Evolutionary conservation across 2,329 filamentous ascomycete genomes (phyloP).

Genomic region (Sporothrix variecibatus): DNA sequence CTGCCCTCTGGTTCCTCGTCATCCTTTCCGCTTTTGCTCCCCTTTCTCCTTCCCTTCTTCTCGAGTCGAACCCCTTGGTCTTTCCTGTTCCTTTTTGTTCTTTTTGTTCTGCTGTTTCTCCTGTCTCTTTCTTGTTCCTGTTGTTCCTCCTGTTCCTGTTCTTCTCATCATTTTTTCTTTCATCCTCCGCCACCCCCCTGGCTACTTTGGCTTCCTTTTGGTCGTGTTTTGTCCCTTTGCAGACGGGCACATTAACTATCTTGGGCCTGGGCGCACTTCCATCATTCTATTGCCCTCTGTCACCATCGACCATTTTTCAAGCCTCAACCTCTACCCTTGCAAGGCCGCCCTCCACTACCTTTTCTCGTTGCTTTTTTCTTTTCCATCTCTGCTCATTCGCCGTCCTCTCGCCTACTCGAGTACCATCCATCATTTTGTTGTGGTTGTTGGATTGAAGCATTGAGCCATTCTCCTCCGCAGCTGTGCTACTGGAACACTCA

Average conservation of each 20-base stretch:
- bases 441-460: not conserved
- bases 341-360: not conserved
- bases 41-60: not conserved
- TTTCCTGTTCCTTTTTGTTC: not conserved
- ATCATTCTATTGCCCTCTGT: conserved; percentile 30
- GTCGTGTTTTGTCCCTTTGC: not conserved
- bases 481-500: conserved; percentile 1
- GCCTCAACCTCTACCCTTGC: conserved; percentile 23
- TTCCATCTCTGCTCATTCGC: not conserved
- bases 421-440: not conserved
- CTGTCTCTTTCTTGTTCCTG: not conserved
- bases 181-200: not conserved
- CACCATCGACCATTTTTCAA: conserved; percentile 27
- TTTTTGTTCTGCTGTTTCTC: not conserved
- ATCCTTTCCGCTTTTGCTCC: not conserved
- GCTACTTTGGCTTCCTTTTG: not conserved
- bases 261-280: conserved; percentile 28
- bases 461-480: not conserved
- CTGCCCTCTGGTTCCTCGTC: not conserved
- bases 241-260: conserved; percentile 17
- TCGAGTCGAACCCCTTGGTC: not conserved
- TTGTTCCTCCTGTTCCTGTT: not conserved
- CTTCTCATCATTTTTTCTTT: not conserved
- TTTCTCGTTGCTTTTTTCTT: not conserved
- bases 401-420: not conserved